phyloP scores from a whole-genome alignment of 768 basidiomycete genomes.

The Collybia sp. region DNA sequence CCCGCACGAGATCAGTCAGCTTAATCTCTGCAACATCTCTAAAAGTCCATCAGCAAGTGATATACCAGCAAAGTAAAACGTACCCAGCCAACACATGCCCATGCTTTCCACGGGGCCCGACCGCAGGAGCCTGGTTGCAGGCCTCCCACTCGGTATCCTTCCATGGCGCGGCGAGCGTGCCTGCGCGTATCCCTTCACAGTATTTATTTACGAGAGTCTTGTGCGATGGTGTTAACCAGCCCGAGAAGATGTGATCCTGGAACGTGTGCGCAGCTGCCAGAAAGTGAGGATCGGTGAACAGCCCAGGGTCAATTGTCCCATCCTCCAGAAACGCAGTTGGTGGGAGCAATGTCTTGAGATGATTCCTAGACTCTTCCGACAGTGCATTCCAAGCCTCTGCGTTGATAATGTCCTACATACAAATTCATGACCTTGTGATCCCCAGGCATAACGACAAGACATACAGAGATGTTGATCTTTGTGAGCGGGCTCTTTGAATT shows the following conservation, averaged over 20 bases:
- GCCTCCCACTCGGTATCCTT: constrained; percentile 60
- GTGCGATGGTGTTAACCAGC: constrained; percentile 45
- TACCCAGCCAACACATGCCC: constrained; percentile 25
- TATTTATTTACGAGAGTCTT: constrained; percentile 35
- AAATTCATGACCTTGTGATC: constrained; percentile 17
- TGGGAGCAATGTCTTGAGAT: constrained; percentile 37
- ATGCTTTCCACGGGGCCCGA: too few relatives aligned
- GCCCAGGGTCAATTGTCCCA: constrained; percentile 23
- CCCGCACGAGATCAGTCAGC: constrained; percentile 38
- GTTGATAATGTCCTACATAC: constrained; percentile 45
- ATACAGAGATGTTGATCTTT: constrained; percentile 44
- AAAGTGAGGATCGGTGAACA: constrained; percentile 51
- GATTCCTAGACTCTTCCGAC: constrained; percentile 31
- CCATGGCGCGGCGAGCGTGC: constrained; percentile 50
- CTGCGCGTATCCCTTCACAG: constrained; percentile 35
- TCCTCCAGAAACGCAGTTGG: constrained; percentile 38
- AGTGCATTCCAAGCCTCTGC: constrained; percentile 39
- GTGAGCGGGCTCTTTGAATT: constrained; percentile 46
- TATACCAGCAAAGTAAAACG: constrained; percentile 4
- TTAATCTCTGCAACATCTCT: constrained; percentile 41
- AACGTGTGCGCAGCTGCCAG: constrained; percentile 51
- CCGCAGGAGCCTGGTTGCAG: constrained; percentile 24
- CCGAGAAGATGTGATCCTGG: constrained; percentile 54
- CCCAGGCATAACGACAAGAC: constrained; percentile 5
- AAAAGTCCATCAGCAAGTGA: background rate